Conservation (phyloP, 2,329 filamentous ascomycete species). For the Colletotrichum tamarilloi region DNA sequence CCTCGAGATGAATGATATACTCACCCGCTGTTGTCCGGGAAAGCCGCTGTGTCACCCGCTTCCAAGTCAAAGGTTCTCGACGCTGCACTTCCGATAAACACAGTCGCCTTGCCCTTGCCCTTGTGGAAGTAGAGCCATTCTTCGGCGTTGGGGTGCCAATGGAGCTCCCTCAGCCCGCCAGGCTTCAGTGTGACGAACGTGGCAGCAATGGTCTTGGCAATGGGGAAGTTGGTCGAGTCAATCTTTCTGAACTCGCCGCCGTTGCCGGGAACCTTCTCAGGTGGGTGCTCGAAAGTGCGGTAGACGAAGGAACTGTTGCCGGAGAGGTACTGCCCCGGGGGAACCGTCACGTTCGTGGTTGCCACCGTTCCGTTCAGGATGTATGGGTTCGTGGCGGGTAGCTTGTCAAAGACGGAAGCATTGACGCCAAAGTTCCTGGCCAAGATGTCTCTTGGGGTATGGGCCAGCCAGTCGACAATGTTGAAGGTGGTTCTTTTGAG, state of each 20-base stretch:
- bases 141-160: conserved; percentile 78
- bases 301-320: conserved; percentile 73
- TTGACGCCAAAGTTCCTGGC: conserved; percentile 77
- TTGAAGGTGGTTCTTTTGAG: conserved; percentile 73
- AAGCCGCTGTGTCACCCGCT: conserved; percentile 75
- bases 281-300: conserved; percentile 64
- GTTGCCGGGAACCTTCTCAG: conserved; percentile 68
- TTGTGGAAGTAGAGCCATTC: conserved; percentile 80
- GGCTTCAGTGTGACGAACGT: conserved; percentile 74
- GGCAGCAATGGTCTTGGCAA: conserved; percentile 73
- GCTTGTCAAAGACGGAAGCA: conserved; percentile 66
- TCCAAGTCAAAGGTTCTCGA: conserved; percentile 75
- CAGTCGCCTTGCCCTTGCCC: conserved; percentile 70
- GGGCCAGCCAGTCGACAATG: conserved; percentile 76
- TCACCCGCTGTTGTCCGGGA: conserved; percentile 72
- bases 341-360: conserved; percentile 56
- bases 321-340: conserved; percentile 47
- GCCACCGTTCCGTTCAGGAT: conserved; percentile 68
- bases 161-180: conserved; percentile 71
- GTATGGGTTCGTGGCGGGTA: conserved; percentile 69
- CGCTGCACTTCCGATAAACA: conserved; percentile 70
- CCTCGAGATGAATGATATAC: conserved; percentile 32
- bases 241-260: conserved; percentile 73
- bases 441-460: conserved; percentile 71
- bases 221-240: conserved; percentile 75